These are phyloP conservation scores for Casuarina cunninghamiana DNA, from an alignment of 306 rosid genomes.

Conservation along the genomic window DNA sequence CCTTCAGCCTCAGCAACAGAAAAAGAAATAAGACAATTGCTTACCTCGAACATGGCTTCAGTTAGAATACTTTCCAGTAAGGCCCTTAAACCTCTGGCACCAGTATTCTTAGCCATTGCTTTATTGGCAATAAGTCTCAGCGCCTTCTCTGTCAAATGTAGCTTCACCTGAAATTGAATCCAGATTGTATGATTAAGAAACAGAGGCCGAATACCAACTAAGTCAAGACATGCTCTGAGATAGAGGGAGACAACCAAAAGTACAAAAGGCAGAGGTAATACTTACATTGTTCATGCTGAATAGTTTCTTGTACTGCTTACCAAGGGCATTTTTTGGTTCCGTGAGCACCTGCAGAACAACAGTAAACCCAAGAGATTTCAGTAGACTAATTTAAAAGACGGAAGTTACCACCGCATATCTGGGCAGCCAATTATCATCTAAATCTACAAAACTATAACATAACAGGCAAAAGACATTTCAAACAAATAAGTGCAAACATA, in stretches of 20 bases:
- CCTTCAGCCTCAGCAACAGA: background rate
- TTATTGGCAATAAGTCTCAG: constrained; percentile 71
- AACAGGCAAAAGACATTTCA: background rate
- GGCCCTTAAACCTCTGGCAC: constrained; percentile 95
- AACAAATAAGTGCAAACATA: background rate
- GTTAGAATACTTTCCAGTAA: constrained; percentile 78
- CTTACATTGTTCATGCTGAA: constrained; percentile 90
- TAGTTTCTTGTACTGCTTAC: constrained; percentile 91
- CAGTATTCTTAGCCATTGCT: constrained; percentile 93
- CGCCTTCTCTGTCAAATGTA: constrained; percentile 72
- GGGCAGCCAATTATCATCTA: background rate
- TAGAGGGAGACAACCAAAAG: background rate
- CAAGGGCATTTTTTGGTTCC: constrained; percentile 92
- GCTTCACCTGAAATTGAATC: constrained; percentile 63
- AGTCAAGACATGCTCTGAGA: constrained; percentile 7
- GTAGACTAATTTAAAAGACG: constrained; percentile 5
- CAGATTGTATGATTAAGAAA: constrained; percentile 15
- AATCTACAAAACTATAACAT: background rate
- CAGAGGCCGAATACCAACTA: constrained; percentile 9
- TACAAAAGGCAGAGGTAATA: background rate
- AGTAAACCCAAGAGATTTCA: constrained; percentile 16
- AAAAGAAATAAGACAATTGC: constrained; percentile 1
- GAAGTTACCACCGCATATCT: background rate
- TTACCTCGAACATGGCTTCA: constrained; percentile 94
- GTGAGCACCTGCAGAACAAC: constrained; percentile 68